Conservation (phyloP, 1,284 basidiomycete genomes). For the Pisolithus thermaeus region DNA sequence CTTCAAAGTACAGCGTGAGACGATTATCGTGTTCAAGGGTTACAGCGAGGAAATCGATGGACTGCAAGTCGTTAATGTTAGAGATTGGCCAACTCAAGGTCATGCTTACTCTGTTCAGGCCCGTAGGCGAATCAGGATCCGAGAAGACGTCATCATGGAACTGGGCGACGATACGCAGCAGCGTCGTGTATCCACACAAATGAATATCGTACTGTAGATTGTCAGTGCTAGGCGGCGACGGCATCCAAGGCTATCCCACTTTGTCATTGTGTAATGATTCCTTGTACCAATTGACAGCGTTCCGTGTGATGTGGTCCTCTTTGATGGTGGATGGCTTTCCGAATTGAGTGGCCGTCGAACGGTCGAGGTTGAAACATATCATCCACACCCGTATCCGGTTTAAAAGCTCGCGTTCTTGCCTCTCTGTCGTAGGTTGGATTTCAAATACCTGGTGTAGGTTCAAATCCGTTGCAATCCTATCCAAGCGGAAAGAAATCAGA, state of each 20-base stretch:
- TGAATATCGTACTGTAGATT: constrained; percentile 60
- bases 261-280: constrained; percentile 54
- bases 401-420: constrained; percentile 72
- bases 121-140: constrained; percentile 61
- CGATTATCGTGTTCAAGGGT: constrained; percentile 56
- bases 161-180: constrained; percentile 62
- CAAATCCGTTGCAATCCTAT: constrained; percentile 74
- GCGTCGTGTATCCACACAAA: constrained; percentile 63
- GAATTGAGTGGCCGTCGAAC: constrained; percentile 79
- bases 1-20: constrained; percentile 52
- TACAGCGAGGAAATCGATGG: constrained; percentile 59
- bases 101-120: constrained; percentile 57
- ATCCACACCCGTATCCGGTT: constrained; percentile 82
- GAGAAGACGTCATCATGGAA: constrained; percentile 77
- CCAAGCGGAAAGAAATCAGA: background rate
- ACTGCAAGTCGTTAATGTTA: constrained; percentile 31
- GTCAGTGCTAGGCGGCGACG: constrained; percentile 6
- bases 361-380: constrained; percentile 81
- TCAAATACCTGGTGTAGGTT: constrained; percentile 70
- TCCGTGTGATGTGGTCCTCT: constrained; percentile 75
- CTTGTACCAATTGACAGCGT: constrained; percentile 74
- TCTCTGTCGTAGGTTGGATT: constrained; percentile 54
- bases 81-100: background rate
- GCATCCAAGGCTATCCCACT: constrained; percentile 31
- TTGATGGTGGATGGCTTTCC: constrained; percentile 84